phyloP scores from a whole-genome alignment of 257 asterid species.

The Ajuga chamaepitys region DNA sequence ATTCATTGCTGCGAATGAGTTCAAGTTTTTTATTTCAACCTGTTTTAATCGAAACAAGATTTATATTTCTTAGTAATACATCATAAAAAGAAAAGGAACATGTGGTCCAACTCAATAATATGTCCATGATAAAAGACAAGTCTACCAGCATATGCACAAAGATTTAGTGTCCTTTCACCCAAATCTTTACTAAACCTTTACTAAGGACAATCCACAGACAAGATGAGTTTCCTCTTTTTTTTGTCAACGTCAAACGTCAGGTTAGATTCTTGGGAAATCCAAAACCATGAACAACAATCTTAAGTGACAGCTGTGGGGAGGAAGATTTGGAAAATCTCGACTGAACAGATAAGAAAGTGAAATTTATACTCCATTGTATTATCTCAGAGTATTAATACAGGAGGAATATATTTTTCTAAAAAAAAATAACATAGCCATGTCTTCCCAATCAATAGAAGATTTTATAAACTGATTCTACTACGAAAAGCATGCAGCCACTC shows the following conservation, averaged over 20 bases:
- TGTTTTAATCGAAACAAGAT: slow-evolving; percentile 27
- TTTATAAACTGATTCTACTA: no score
- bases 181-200: background rate
- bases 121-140: background rate
- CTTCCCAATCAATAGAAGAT: no score
- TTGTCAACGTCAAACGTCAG: background rate
- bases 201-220: background rate
- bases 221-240: background rate
- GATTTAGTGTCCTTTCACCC: background rate
- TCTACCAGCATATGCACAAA: background rate
- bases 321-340: background rate
- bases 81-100: background rate
- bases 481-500: no score
- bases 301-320: background rate
- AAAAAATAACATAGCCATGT: no score
- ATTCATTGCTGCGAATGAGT: slow-evolving; percentile 88
- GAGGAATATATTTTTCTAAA: no score
- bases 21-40: slow-evolving; percentile 96
- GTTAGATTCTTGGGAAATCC: background rate
- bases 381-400: background rate
- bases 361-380: background rate
- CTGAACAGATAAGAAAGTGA: background rate
- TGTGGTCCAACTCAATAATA: background rate
- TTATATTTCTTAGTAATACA: background rate
- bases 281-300: background rate